Conservation (phyloP, 2,329 filamentous ascomycete species). For the Phaeosphaeria sp. region DNA sequence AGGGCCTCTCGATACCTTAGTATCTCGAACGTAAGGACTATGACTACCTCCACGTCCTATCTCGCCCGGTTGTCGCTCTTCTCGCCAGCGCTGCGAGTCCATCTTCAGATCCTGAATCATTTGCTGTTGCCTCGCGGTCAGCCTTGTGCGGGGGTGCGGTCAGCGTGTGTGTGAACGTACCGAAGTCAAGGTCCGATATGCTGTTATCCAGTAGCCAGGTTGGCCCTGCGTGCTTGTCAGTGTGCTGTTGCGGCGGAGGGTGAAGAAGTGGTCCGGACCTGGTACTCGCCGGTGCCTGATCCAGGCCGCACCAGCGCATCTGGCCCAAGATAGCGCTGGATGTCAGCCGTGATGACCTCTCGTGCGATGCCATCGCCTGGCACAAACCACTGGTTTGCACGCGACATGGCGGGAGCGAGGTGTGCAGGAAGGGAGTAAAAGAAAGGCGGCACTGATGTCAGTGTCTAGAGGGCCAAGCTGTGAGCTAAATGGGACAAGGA, state of each 20-base stretch:
- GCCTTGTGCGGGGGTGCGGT: constrained; percentile 5
- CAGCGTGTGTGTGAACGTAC: constrained; percentile 40
- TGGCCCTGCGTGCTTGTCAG: constrained; percentile 46
- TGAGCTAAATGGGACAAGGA: constrained; percentile 38
- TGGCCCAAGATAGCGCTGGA: constrained; percentile 59
- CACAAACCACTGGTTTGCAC: constrained; percentile 57
- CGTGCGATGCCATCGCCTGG: constrained; percentile 58
- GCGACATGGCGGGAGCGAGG: constrained; percentile 37
- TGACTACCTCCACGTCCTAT: constrained; percentile 57
- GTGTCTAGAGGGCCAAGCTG: constrained; percentile 44
- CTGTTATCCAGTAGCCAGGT: constrained; percentile 59
- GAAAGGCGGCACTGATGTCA: constrained; percentile 48
- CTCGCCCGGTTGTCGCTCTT: constrained; percentile 42
- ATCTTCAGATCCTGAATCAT: constrained; percentile 59
- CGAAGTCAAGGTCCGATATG: constrained; percentile 58
- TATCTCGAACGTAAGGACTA: constrained; percentile 47
- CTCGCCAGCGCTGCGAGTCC: constrained; percentile 56
- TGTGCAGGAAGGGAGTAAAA: constrained; percentile 31
- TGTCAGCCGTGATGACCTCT: constrained; percentile 61
- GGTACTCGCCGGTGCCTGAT: constrained; percentile 52
- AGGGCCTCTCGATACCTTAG: constrained; percentile 54
- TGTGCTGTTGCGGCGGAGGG: constrained; percentile 7
- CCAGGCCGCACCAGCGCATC: constrained; percentile 60
- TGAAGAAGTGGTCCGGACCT: constrained; percentile 46
- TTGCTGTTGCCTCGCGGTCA: constrained; percentile 43